Percentiles rank a stretch among this genome's conserved stretches.
phyloP scores from a whole-genome alignment of 352 stramenopile genomes.

The Phytophthora fragariaefolia region DNA sequence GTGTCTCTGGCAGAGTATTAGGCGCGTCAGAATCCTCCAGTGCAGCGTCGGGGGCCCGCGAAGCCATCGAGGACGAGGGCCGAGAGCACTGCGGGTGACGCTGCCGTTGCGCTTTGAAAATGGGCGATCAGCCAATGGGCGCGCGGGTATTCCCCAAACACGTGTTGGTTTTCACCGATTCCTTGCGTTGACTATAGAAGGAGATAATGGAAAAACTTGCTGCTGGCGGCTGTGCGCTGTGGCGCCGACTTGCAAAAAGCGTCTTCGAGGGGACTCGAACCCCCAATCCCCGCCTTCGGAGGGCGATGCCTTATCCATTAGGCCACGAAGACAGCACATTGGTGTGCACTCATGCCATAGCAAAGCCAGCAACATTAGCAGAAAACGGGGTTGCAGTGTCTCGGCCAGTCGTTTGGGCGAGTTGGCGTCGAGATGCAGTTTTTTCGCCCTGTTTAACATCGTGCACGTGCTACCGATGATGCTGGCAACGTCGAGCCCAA shows the following conservation, averaged over 20 bases:
- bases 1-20: not conserved
- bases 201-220: not conserved
- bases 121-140: not conserved
- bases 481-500: not conserved
- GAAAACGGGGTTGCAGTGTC: constrained; percentile 2
- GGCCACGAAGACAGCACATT: constrained; percentile 12
- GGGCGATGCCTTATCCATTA: constrained; percentile 26
- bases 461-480: not conserved
- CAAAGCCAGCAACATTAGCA: constrained; percentile 9
- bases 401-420: not conserved
- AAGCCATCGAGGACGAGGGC: constrained; percentile 1
- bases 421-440: not conserved
- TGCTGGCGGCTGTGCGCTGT: not conserved
- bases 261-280: constrained; percentile 24
- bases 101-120: not conserved
- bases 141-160: not conserved
- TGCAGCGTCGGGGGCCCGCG: not conserved
- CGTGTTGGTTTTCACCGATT: not conserved
- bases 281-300: constrained; percentile 22
- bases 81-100: too few species aligned
- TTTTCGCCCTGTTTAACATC: constrained; percentile 5
- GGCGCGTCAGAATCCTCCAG: not conserved
- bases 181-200: constrained; percentile 10
- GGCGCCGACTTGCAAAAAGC: constrained; percentile 2
- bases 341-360: not conserved